Evolutionary conservation across 495 filamentous ascomycete species (phyloP).

Genomic region (Tuber microsphaerosporum): DNA sequence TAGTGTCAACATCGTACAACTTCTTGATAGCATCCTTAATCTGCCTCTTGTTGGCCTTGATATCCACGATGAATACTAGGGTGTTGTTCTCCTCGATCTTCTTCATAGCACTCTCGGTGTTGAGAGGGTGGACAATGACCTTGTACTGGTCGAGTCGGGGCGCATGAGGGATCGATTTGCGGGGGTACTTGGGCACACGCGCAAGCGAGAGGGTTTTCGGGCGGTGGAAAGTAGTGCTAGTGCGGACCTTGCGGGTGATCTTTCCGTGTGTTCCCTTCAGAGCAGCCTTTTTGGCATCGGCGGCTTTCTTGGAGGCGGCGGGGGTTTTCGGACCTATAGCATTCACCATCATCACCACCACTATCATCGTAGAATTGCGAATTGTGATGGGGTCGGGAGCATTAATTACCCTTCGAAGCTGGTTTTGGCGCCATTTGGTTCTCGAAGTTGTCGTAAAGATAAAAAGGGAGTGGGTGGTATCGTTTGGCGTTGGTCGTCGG

Average conservation of each 20-base stretch:
- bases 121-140: conserved; percentile 77
- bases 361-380: not conserved
- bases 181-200: conserved; percentile 90
- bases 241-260: conserved; percentile 87
- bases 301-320: conserved; percentile 60
- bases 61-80: conserved; percentile 94
- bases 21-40: conserved; percentile 98
- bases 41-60: conserved; percentile 99
- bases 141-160: conserved; percentile 90
- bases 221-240: conserved; percentile 91
- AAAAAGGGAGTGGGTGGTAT: conserved; percentile 14
- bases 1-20: conserved; percentile 93
- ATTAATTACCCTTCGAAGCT: conserved; percentile 36
- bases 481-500: conserved; percentile 15
- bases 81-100: conserved; percentile 99
- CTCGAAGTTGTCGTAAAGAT: conserved; percentile 29
- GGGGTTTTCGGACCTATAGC: conserved; percentile 57
- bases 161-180: conserved; percentile 82
- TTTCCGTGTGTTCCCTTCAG: conserved; percentile 71
- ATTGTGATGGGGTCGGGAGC: conserved; percentile 5
- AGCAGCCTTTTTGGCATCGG: conserved; percentile 85
- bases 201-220: conserved; percentile 89
- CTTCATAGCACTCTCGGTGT: conserved; percentile 99
- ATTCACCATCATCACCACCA: not conserved
- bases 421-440: conserved; percentile 39